Evolutionary conservation across 148 eudicot species (phyloP), one percentile per base, ranked within the genome.

Genomic region (Silene conica): DNA sequence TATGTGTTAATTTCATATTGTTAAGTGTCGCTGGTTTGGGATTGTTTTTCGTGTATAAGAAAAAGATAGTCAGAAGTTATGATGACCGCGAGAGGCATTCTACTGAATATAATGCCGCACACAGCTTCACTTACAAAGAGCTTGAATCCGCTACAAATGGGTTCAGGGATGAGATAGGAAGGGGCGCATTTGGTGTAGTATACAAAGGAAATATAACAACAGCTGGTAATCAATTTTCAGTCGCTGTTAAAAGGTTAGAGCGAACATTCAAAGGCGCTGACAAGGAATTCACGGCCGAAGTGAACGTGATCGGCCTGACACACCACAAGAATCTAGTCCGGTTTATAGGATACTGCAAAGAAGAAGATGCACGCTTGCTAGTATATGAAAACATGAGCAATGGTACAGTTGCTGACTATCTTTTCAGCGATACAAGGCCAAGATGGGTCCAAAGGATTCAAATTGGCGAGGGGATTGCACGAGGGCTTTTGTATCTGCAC

Each of bases 201-300:
- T 48, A 48, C 54, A 48, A 48, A 14, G 54, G 54, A 48, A 48
- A 48, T 14, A 48, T 48, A 48, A 48, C 54, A 48, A 48, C 54
- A 48, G 54, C 15, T 48, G 15, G 54, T 48, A 48, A 48, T 48
- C 54, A 48, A 14, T 48, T 11, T 48, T 48, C 15, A 11, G 54
- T 48, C 54, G 54, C 54, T 4, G 61, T 76, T 18, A 60, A 76
- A 69, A 76, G 28, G 57, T 23, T 76, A 43, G 31, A 76, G 13
- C 28, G 73, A 19, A 18, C 62, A 68, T 69, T 43, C 77, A 52
- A 82, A 70, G 83, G 84, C 57, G 78, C 69, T 79, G 87, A 83
- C 26, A 87, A 86, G 74, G 91, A 86, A 71, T 83, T 86, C 58
- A 68, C 67, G 54, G 48, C 82, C 5, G 86, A 86, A 69, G 86